Evolutionary conservation across 2,329 filamentous ascomycete genomes (phyloP).

Genomic region (Talaromyces sp.): DNA sequence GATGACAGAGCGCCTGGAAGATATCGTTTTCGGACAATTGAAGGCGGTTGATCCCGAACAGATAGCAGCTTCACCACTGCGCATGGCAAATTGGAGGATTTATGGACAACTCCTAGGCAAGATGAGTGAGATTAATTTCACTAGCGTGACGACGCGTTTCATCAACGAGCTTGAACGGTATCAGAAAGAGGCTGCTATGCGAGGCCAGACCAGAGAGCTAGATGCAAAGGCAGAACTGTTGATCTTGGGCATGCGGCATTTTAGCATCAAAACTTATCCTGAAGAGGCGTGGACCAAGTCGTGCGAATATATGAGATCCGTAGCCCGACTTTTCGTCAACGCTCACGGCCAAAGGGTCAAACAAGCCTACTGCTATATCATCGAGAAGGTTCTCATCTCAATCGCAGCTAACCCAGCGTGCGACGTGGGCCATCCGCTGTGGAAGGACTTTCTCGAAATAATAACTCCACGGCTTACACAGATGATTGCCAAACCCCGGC

Average conservation of each 20-base stretch:
- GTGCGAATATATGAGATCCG: conserved; percentile 78
- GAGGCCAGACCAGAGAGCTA: conserved; percentile 51
- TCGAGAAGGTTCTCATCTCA: conserved; percentile 80
- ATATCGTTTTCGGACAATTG: conserved; percentile 93
- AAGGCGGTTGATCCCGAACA: conserved; percentile 84
- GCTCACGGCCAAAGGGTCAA: conserved; percentile 89
- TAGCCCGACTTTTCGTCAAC: conserved; percentile 77
- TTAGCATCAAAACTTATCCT: conserved; percentile 71
- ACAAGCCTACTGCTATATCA: conserved; percentile 86
- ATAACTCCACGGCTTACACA: conserved; percentile 75
- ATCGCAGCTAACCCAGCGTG: conserved; percentile 76
- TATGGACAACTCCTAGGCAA: conserved; percentile 91
- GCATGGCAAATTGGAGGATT: conserved; percentile 91
- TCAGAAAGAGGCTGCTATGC: conserved; percentile 64
- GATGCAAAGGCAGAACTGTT: conserved; percentile 84
- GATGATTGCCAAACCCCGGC: conserved; percentile 84
- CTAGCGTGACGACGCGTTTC: conserved; percentile 77
- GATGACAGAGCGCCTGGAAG: conserved; percentile 90
- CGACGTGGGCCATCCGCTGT: conserved; percentile 76
- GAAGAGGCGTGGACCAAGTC: conserved; percentile 77
- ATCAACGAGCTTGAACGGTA: conserved; percentile 73
- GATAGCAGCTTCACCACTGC: conserved; percentile 65
- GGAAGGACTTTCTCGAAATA: conserved; percentile 77
- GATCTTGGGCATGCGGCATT: conserved; percentile 84
- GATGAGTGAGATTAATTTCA: conserved; percentile 91